Percentiles rank a stretch among this genome's conserved stretches.
phyloP scores from a whole-genome alignment of 169 alveolate genomes.

The Cryptosporidium ubiquitum region DNA sequence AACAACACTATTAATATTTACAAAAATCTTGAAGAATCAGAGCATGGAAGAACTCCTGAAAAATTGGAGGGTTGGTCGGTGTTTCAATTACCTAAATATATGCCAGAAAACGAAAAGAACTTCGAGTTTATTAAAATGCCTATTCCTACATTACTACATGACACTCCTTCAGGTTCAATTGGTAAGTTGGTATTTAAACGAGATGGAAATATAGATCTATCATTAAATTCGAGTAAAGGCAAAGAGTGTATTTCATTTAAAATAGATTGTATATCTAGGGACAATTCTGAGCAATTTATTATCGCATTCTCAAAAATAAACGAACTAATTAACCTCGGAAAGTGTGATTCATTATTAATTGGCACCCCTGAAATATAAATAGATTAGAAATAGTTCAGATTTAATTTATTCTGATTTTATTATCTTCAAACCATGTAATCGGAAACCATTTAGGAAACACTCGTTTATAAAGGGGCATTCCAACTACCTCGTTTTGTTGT shows the following conservation, averaged over 20 bases:
- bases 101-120: conserved; percentile 12
- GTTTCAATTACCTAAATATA: conserved; percentile 48
- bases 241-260: background rate
- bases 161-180: conserved; percentile 62
- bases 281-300: conserved; percentile 41
- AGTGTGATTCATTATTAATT: conserved; percentile 15
- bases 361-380: conserved; percentile 42
- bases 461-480: conserved; percentile 88
- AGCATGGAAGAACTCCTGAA: background rate
- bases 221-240: background rate
- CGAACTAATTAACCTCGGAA: conserved; percentile 61
- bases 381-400: background rate
- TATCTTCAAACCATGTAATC: conserved; percentile 61
- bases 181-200: conserved; percentile 19
- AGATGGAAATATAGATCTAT: conserved; percentile 1
- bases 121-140: background rate
- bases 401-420: background rate
- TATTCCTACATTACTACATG: conserved; percentile 25
- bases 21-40: background rate
- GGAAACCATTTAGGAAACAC: conserved; percentile 85
- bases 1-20: background rate
- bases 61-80: conserved; percentile 21
- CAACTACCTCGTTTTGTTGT: conserved; percentile 87
- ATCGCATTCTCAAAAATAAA: conserved; percentile 41
- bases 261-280: background rate